phyloP scores from a whole-genome alignment of 1,284 basidiomycete species.

The Ustilago cynodontis region DNA sequence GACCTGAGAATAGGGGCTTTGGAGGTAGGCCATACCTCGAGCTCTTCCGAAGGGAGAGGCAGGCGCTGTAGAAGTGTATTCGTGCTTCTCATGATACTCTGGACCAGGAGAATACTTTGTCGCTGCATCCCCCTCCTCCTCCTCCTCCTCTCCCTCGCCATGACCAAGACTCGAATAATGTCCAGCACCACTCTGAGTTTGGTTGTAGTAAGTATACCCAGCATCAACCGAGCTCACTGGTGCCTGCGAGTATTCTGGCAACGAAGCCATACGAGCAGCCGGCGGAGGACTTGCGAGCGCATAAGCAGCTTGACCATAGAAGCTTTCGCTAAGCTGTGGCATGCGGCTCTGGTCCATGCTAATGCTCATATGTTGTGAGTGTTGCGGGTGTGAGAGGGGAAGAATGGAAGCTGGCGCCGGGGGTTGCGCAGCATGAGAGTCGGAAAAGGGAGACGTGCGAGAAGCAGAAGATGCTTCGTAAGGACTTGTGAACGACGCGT shows the following conservation, averaged over 20 bases:
- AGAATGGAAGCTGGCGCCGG: constrained; percentile 16
- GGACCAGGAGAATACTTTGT: constrained; percentile 43
- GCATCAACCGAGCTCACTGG: constrained; percentile 5
- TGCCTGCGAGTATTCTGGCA: constrained; percentile 27
- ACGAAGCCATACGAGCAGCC: constrained; percentile 13
- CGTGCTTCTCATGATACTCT: constrained; percentile 54
- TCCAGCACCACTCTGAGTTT: constrained; percentile 34
- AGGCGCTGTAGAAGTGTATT: not conserved
- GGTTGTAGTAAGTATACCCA: constrained; percentile 38
- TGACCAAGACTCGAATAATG: constrained; percentile 36
- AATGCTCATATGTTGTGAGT: constrained; percentile 32
- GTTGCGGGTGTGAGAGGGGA: constrained; percentile 30
- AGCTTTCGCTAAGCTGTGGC: constrained; percentile 60
- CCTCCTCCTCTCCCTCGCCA: constrained; percentile 35
- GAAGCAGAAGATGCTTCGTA: constrained; percentile 25
- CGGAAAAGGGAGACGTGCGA: constrained; percentile 34
- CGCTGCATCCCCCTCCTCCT: constrained; percentile 35
- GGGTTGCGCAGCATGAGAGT: constrained; percentile 15
- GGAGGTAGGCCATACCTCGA: constrained; percentile 23
- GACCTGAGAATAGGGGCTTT: constrained; percentile 39
- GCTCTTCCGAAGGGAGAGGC: constrained; percentile 27
- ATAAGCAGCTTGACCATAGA: constrained; percentile 61
- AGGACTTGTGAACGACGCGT: constrained; percentile 35
- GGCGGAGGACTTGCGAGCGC: constrained; percentile 41
- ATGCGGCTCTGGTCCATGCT: constrained; percentile 35